Evolutionary conservation across 495 filamentous ascomycete species (phyloP).

Genomic region (Friedmanniomyces endolithicus): DNA sequence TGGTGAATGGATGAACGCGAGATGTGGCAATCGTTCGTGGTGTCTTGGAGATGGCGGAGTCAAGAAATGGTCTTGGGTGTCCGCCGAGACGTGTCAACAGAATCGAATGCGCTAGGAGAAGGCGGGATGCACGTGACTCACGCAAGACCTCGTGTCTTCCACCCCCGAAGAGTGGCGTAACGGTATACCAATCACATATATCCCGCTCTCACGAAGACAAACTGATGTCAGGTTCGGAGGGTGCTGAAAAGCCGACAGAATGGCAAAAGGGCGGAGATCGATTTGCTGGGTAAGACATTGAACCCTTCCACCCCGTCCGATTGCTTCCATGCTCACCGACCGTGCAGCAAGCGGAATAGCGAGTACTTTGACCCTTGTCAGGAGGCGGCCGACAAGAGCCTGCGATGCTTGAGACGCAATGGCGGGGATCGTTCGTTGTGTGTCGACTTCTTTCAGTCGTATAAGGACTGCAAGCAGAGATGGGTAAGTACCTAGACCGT

Average conservation of each 20-base stretch:
- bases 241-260: background rate
- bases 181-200: too few species aligned
- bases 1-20: too few species aligned
- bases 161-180: too few species aligned
- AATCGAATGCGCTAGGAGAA: too few species aligned
- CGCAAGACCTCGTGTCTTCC: too few species aligned
- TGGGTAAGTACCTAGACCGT: slow-evolving; percentile 13
- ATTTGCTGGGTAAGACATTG: slow-evolving; percentile 3
- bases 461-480: slow-evolving; percentile 19
- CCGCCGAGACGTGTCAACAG: too few species aligned
- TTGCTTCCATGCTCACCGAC: background rate
- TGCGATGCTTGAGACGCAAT: slow-evolving; percentile 79
- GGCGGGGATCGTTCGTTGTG: slow-evolving; percentile 76
- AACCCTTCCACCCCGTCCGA: background rate
- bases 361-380: slow-evolving; percentile 92
- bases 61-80: too few species aligned
- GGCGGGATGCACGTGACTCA: too few species aligned
- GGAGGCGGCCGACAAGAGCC: slow-evolving; percentile 74
- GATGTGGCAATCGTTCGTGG: too few species aligned
- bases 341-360: slow-evolving; percentile 60
- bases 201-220: too few species aligned
- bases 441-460: slow-evolving; percentile 69
- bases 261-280: slow-evolving; percentile 12
- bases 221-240: slow-evolving; percentile 4
- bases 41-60: too few species aligned